Evolutionary conservation across 176 grass and related monocot genomes (phyloP).

Genomic region (Pontederia crassipes): DNA sequence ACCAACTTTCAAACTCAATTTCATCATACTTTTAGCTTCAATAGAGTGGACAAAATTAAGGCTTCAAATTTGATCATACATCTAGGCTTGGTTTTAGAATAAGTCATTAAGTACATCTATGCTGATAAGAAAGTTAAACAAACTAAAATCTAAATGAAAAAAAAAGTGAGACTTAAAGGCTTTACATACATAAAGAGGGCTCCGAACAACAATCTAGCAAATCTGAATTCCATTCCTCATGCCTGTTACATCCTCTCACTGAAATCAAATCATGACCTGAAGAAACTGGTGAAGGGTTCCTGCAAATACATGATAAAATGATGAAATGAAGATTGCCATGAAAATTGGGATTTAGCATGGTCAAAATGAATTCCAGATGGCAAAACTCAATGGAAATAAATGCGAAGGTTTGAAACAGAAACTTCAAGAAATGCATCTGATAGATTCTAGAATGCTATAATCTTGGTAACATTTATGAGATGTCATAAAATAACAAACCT

Average conservation of each 20-base stretch:
- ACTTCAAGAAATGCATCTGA: no score
- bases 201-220: constrained; percentile 94
- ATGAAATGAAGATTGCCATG: no score
- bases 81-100: no score
- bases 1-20: no score
- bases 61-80: no score
- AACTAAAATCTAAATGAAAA: neutral
- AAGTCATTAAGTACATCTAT: neutral
- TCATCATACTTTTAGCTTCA: no score
- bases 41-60: no score
- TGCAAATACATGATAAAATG: constrained; percentile 19
- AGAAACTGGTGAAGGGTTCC: constrained; percentile 41
- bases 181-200: constrained; percentile 77
- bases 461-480: no score
- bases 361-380: no score
- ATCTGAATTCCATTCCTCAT: constrained; percentile 81
- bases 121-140: neutral
- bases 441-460: neutral
- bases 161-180: neutral
- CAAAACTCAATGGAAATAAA: no score
- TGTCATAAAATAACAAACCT: constrained; percentile 21
- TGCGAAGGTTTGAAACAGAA: no score
- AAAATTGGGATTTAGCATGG: no score
- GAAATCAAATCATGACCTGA: constrained; percentile 39
- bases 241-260: constrained; percentile 32